Base-by-base conservation (phyloP, 2,329 filamentous ascomycete species). In the Neonectria faginata region DNA sequence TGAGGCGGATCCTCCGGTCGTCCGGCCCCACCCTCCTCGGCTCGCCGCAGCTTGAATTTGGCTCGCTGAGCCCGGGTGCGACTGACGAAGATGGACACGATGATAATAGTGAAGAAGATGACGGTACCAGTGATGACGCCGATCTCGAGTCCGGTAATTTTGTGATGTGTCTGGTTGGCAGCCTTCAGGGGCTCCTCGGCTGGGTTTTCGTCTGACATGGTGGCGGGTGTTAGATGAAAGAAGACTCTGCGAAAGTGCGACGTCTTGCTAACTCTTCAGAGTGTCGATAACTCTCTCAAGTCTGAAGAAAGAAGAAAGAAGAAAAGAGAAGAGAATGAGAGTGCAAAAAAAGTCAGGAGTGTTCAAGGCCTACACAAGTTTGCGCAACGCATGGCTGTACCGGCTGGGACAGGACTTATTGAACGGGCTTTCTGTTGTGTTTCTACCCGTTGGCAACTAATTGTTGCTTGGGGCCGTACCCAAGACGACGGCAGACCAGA, bases 101-200 rank as follows among this genome's bases (percentile, higher is more conserved):
- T 60, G 47, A 71, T 56, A 5, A 69, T 25, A 39, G 70, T 31
- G 52, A 76, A 73, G 55, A 70, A 68, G 41, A 67, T 11, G 33
- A 73, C 65, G 12, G 68, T 67, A 22, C 64, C 73, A 25, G 69
- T 65, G n/a, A 77, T 70, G 56, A 75, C 64, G 3, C 70, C 76
- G 33, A 76, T 71, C 55, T 77, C 76, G 29, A 72, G 55, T 20
- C 68, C 54, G 8, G 67, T 73, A 61, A 75, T 74, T n/a, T 18
- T 39, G 39, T 4, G n/a, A 29, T n/a, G 16, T 50, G 1, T 16
- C 9, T 12, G 27, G 27, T 12, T 10, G 47, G 16, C 5, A n/a
- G 10, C 48, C n/a, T 29, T 20, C 29, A 20, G 27, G 27, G 27
- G 48, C 18, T 51, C 9, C 10, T 33, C 9, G 22, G 48, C 11